phyloP scores from a whole-genome alignment of 208 protist genomes.

The Naegleria gruberi region DNA sequence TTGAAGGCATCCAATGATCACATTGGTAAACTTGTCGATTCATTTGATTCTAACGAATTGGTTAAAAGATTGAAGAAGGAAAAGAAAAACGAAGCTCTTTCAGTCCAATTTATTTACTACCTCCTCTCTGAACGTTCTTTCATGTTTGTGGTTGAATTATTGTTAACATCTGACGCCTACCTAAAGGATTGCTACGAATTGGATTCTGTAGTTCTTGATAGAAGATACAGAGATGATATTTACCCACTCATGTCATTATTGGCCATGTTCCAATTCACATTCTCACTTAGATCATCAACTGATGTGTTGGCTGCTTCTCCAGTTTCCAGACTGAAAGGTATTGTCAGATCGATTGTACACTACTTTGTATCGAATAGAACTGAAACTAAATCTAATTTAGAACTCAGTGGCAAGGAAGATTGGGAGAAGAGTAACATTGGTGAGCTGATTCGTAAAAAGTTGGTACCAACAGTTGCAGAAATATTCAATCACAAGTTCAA shows the following conservation, averaged over 20 bases:
- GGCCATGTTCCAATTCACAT: constrained; percentile 9
- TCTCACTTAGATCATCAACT: not conserved
- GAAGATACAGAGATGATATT: constrained; percentile 1
- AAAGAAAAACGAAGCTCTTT: not conserved
- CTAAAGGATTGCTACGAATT: not conserved
- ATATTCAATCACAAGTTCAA: constrained; percentile 13
- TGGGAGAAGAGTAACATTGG: not conserved
- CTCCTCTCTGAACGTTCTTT: not conserved
- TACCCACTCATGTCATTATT: not conserved
- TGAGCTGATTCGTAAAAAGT: not conserved
- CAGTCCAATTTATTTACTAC: not conserved
- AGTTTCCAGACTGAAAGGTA: not conserved
- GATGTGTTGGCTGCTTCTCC: not conserved
- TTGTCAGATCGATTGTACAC: not conserved
- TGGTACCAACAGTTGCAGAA: not conserved
- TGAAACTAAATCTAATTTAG: not conserved
- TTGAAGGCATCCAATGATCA: not conserved
- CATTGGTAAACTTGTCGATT: not conserved
- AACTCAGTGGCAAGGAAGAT: not conserved
- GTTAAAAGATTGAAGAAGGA: not conserved
- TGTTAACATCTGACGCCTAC: not conserved
- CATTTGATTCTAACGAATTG: not conserved
- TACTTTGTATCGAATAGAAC: not conserved
- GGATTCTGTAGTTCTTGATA: not conserved
- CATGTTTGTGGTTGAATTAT: not conserved